A percentile compares a stretch with the other conserved stretches of the same genome.
Evolutionary conservation across 768 basidiomycete species (phyloP).

Genomic region (Leccinum subtestaceum): DNA sequence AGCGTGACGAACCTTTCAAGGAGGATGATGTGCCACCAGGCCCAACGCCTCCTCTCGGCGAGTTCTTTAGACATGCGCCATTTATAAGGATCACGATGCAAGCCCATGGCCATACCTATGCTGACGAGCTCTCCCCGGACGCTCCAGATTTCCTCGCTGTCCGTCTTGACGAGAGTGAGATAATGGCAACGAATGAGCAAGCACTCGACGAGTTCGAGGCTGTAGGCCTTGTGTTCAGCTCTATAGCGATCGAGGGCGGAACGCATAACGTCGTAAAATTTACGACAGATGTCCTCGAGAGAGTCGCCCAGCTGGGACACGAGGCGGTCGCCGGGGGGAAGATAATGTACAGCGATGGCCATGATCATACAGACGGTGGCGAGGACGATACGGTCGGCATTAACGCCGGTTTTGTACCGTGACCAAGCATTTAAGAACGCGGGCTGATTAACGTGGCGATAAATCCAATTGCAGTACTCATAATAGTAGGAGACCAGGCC

Average conservation of each 20-base stretch:
- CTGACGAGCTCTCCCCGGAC: slow-evolving; percentile 70
- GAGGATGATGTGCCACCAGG: slow-evolving; percentile 87
- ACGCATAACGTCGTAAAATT: slow-evolving; percentile 69
- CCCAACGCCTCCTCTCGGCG: slow-evolving; percentile 80
- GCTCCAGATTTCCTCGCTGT: slow-evolving; percentile 80
- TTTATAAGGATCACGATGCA: slow-evolving; percentile 83
- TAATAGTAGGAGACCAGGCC: slow-evolving; percentile 75
- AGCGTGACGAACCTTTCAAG: slow-evolving; percentile 62
- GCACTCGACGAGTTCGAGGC: slow-evolving; percentile 74
- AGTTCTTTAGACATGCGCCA: slow-evolving; percentile 67
- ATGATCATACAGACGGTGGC: slow-evolving; percentile 74
- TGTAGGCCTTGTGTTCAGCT: slow-evolving; percentile 57
- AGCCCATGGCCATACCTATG: slow-evolving; percentile 77
- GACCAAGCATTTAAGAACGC: slow-evolving; percentile 67
- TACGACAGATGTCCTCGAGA: slow-evolving; percentile 58
- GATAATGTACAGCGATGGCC: slow-evolving; percentile 69
- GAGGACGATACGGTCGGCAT: slow-evolving; percentile 65
- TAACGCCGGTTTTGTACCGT: slow-evolving; percentile 65
- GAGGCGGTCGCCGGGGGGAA: slow-evolving; percentile 62
- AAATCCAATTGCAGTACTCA: slow-evolving; percentile 86
- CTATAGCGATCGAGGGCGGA: slow-evolving; percentile 61
- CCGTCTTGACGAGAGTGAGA: slow-evolving; percentile 66
- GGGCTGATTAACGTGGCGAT: slow-evolving; percentile 68
- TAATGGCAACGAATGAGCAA: slow-evolving; percentile 70
- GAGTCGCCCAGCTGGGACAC: slow-evolving; percentile 50